Percentiles rank a stretch among this genome's conserved stretches.
Conservation (phyloP, 495 filamentous ascomycete genomes). For the Lasiosphaeriaceae sp. region DNA sequence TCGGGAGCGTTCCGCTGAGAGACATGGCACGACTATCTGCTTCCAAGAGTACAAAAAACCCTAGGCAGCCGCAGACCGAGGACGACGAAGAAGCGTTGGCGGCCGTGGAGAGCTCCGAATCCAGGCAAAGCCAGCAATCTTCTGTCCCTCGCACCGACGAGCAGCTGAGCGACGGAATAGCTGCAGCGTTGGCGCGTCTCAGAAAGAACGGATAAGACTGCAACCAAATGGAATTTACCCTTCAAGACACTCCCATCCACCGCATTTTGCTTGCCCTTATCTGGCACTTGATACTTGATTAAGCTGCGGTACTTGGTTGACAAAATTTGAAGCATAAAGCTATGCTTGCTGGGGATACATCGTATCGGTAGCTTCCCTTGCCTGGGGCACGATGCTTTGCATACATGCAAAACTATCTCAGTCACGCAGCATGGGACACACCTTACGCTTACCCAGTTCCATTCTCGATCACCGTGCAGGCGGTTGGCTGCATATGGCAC, state of each 20-base stretch:
- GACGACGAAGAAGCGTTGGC: slow-evolving; percentile 49
- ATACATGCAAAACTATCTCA: not conserved
- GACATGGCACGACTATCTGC: slow-evolving; percentile 11
- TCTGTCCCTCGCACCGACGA: slow-evolving; percentile 19
- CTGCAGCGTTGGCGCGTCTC: slow-evolving; percentile 49
- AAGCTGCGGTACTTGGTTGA: too few relatives aligned
- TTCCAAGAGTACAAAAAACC: not conserved
- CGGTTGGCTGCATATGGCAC: not conserved
- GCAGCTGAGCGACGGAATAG: slow-evolving; percentile 49
- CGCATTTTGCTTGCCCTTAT: too few relatives aligned
- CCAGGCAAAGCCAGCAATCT: not conserved
- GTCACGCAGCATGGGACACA: not conserved
- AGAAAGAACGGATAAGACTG: slow-evolving; percentile 38
- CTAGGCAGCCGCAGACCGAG: slow-evolving; percentile 24
- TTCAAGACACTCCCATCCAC: too few relatives aligned
- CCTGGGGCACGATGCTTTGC: not conserved
- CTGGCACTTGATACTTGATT: too few relatives aligned
- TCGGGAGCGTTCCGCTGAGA: slow-evolving; percentile 34
- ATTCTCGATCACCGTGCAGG: not conserved
- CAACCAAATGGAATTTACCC: not conserved
- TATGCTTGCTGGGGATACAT: not conserved
- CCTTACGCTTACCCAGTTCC: not conserved
- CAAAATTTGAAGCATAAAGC: not conserved
- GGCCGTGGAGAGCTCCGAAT: slow-evolving; percentile 31
- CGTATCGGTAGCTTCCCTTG: not conserved